Percentiles rank a stretch among this genome's conserved stretches.
Evolutionary conservation across 1,284 basidiomycete genomes (phyloP).

Genomic region (Boletus semigastroideus): DNA sequence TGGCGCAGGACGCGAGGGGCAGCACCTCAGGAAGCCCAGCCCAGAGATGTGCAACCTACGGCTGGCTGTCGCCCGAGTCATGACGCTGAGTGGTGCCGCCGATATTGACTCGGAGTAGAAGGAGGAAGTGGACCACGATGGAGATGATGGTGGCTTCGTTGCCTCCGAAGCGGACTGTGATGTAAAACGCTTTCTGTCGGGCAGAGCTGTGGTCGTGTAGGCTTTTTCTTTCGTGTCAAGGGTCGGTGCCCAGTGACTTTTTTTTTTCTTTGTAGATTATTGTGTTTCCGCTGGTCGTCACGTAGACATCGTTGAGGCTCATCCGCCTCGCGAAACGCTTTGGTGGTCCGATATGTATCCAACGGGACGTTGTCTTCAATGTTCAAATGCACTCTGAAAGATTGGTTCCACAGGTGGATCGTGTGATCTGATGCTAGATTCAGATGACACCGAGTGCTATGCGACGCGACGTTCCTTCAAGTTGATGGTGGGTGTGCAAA

Average conservation of each 20-base stretch:
- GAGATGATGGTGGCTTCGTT: slow-evolving; percentile 1
- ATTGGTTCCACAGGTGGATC: too few species aligned
- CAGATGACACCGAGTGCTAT: too few species aligned
- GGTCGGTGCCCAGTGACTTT: neutral
- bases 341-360: too few species aligned
- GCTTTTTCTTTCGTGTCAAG: neutral
- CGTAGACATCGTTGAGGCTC: too few species aligned
- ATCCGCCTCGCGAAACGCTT: too few species aligned
- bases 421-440: too few species aligned
- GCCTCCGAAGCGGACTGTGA: slow-evolving; percentile 3
- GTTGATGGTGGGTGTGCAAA: too few species aligned
- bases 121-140: slow-evolving; percentile 2
- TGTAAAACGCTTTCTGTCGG: slow-evolving; percentile 5
- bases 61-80: slow-evolving; percentile 5
- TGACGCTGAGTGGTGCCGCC: slow-evolving; percentile 10
- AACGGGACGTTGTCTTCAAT: too few species aligned
- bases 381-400: too few species aligned
- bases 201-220: neutral
- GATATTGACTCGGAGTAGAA: slow-evolving; percentile 10
- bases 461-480: too few species aligned
- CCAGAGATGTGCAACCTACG: slow-evolving; percentile 3
- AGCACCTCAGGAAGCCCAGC: neutral
- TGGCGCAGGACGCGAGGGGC: neutral
- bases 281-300: too few species aligned
- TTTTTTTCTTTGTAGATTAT: too few species aligned